phyloP scores from a whole-genome alignment of 2,329 filamentous ascomycete genomes.

The Aspergillus oerlinghausenensis region DNA sequence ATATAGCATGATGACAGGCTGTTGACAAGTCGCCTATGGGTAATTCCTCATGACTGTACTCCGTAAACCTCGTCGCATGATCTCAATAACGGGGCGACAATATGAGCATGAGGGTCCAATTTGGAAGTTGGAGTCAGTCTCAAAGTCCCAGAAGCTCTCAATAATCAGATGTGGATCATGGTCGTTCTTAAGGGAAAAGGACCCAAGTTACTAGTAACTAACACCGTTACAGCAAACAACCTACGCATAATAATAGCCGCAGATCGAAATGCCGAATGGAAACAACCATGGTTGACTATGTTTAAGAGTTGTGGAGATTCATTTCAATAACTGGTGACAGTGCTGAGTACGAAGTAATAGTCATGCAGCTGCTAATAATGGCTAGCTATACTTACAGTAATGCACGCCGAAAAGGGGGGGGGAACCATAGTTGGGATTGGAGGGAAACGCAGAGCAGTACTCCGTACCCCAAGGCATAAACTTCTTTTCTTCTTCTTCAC shows the following conservation, averaged over 20 bases:
- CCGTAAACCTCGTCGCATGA: slow-evolving; percentile 1
- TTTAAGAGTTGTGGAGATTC: neutral
- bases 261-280: neutral
- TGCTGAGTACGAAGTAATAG: neutral
- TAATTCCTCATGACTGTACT: slow-evolving; percentile 8
- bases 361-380: neutral
- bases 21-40: slow-evolving; percentile 2
- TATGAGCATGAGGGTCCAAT: neutral
- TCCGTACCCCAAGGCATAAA: neutral
- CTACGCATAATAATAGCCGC: neutral
- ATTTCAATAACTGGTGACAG: neutral
- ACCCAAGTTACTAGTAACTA: neutral
- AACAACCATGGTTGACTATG: neutral
- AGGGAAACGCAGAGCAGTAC: too few relatives aligned
- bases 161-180: neutral
- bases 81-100: neutral
- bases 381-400: neutral
- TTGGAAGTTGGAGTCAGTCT: neutral
- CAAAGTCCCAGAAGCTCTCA: neutral
- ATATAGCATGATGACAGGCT: slow-evolving; percentile 23
- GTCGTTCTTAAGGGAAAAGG: neutral
- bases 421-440: neutral
- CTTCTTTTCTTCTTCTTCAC: neutral
- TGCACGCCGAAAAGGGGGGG: neutral
- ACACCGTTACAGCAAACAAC: neutral